A percentile compares a stretch with the other conserved stretches of the same genome.
Conservation (phyloP, 805 yeast genomes). For the Ogataea saltuana region DNA sequence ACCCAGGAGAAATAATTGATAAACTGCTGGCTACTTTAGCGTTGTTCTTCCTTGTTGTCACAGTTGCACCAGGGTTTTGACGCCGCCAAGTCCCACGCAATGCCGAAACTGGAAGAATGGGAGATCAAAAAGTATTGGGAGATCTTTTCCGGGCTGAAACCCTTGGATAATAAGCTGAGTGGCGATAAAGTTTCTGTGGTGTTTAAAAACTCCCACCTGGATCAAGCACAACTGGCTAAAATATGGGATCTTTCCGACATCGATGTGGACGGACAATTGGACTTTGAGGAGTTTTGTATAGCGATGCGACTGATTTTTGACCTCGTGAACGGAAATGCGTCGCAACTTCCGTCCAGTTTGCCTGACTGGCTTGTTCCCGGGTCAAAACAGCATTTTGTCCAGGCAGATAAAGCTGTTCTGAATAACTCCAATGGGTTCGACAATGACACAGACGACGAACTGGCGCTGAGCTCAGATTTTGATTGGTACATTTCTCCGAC, state of each 20-base stretch:
- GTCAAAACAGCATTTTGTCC: constrained; percentile 78
- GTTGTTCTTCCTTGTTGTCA: no score
- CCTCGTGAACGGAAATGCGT: constrained; percentile 66
- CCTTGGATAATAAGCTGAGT: constrained; percentile 72
- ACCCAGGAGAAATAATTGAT: no score
- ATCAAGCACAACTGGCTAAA: constrained; percentile 71
- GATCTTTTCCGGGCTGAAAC: constrained; percentile 86
- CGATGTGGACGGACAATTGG: constrained; percentile 87
- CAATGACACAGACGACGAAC: constrained; percentile 64
- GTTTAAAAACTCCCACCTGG: constrained; percentile 82
- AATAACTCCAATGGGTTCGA: constrained; percentile 32
- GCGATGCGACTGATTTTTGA: constrained; percentile 96
- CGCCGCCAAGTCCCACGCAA: no score
- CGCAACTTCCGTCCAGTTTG: constrained; percentile 63
- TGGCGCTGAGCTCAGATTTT: constrained; percentile 62
- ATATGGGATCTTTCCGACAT: constrained; percentile 94
- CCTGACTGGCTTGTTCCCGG: constrained; percentile 96
- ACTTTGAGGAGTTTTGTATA: constrained; percentile 96
- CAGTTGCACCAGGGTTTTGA: no score
- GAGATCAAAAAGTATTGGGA: constrained; percentile 98
- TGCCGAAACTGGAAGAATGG: constrained; percentile 85
- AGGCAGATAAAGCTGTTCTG: constrained; percentile 72
- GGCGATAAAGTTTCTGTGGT: constrained; percentile 87
- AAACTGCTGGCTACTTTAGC: constrained; percentile 1
- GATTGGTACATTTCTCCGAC: constrained; percentile 97